Base-by-base conservation (phyloP, 208 protist genomes). In the Trypanosoma rangeli region DNA sequence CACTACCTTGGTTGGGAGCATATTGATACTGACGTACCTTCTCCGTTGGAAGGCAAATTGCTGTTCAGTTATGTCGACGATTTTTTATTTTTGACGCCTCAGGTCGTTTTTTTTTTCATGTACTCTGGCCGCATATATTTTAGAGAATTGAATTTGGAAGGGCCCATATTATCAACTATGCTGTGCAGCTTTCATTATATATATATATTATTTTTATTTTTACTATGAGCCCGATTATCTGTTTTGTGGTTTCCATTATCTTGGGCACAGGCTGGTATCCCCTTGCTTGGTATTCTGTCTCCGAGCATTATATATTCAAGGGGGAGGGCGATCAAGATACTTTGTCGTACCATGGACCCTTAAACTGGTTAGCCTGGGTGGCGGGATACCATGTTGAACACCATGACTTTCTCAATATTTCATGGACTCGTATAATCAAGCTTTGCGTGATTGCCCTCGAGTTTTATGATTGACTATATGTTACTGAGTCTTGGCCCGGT, bases 371-470 rank as follows among this genome's bases (percentile, higher is more conserved):
- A 26, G 82, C 76, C 62, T 98, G 95, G 79, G 98, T 98, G 69
- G 91, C 94, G 0, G 95, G 97, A 20, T 98, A 99, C 81, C 97
- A 99, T 78, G 97, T 98, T 35, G 97, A 99, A 84, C 97, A 99
- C 79, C 97, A 99, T 74, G 97, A 99, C 77, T 98, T 99, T 70
- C 94, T 96, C n/a, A 89, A 93, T 70, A 90, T 99, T 64, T 87
- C 97, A 28, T 97, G 96, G 89, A 89, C 78, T 22, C 78, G 80
- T 29, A 82, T 98, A 63, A 87, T 83, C 22, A 60, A 89, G 63
- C 72, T 99, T 46, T 84, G 83, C 37, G 70, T 69, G 15, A 96
- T 97, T 56, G 97, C 97, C 0, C 92, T 93, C 16, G 95, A 98
- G 74, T 98, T 93, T 65, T 99, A 99, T 80, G 84, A 97, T 62